These are phyloP conservation scores for Microcera coccophila DNA, from an alignment of 2,329 filamentous ascomycete species.

Conservation along the genomic window DNA sequence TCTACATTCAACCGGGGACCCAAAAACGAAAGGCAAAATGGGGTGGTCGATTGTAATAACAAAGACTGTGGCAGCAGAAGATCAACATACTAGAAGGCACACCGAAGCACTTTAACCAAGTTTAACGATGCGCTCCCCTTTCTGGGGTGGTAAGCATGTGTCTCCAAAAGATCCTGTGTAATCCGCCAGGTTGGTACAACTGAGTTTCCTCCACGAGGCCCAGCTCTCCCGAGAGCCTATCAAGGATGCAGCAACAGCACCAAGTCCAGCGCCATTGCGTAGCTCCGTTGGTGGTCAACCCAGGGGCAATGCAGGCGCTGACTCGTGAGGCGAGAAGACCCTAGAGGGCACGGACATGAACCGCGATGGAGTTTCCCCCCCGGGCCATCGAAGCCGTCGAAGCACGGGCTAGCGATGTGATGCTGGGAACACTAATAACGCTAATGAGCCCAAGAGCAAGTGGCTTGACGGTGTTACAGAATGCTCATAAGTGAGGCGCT, in stretches of 20 bases:
- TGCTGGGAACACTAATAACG: not conserved
- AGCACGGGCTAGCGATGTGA: constrained; percentile 2
- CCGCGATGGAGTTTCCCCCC: constrained; percentile 3
- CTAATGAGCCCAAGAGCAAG: not conserved
- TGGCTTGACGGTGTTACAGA: not conserved
- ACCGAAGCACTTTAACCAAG: not conserved
- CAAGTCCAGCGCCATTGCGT: not conserved
- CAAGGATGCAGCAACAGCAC: not conserved
- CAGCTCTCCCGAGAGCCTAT: constrained; percentile 3
- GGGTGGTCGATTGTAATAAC: not conserved
- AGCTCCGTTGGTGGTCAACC: not conserved
- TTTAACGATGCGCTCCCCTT: not conserved
- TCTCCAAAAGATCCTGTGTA: too few relatives aligned
- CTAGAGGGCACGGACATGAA: constrained; percentile 8
- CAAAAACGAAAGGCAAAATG: too few relatives aligned
- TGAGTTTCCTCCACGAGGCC: not conserved
- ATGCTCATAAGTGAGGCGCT: not conserved
- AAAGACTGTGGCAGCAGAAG: not conserved
- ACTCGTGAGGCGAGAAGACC: constrained; percentile 6
- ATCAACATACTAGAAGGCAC: not conserved
- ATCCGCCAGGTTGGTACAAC: not conserved
- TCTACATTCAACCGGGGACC: not conserved
- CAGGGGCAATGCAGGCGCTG: constrained; percentile 7
- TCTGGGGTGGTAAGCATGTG: not conserved
- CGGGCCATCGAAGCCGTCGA: constrained; percentile 3